Conservation (phyloP, 1,284 basidiomycete genomes). For the Ceratobasidium theobromae region DNA sequence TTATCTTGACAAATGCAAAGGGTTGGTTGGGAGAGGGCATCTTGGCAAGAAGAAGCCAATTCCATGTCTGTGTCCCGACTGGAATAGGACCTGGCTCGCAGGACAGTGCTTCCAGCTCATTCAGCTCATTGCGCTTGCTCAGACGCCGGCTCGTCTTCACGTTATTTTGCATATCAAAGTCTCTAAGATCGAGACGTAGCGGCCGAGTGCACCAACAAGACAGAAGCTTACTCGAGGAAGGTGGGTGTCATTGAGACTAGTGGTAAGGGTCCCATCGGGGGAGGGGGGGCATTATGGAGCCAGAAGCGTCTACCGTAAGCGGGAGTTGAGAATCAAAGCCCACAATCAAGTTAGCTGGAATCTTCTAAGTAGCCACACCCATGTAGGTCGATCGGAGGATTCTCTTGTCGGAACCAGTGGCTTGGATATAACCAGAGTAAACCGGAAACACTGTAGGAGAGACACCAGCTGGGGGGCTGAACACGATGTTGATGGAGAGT, state of each 20-base stretch:
- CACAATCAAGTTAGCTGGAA: conserved; percentile 40
- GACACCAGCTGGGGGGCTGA: conserved; percentile 40
- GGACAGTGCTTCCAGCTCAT: neutral
- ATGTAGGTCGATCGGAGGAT: conserved; percentile 37
- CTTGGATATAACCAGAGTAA: conserved; percentile 40
- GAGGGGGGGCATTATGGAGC: neutral
- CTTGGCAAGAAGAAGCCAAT: conserved; percentile 14
- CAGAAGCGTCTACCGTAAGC: neutral
- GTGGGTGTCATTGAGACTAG: conserved; percentile 38
- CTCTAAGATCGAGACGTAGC: conserved; percentile 43
- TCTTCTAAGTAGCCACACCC: conserved; percentile 42
- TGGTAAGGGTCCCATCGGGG: conserved; percentile 35
- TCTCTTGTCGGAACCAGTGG: conserved; percentile 33
- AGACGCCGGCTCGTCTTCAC: neutral
- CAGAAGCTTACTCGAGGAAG: conserved; percentile 37
- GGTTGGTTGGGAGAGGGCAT: neutral
- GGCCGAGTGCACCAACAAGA: conserved; percentile 42
- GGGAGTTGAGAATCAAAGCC: conserved; percentile 37
- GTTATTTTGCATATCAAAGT: conserved; percentile 36
- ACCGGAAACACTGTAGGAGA: conserved; percentile 41
- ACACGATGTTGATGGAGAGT: conserved; percentile 36
- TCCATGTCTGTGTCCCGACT: conserved; percentile 3
- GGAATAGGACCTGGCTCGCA: no score
- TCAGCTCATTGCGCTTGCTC: no score
- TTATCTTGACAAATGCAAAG: conserved; percentile 4